Percentiles rank a stretch among this genome's conserved stretches.
Conservation (phyloP, 1,284 basidiomycete genomes). For the Apiotrichum laibachii region DNA sequence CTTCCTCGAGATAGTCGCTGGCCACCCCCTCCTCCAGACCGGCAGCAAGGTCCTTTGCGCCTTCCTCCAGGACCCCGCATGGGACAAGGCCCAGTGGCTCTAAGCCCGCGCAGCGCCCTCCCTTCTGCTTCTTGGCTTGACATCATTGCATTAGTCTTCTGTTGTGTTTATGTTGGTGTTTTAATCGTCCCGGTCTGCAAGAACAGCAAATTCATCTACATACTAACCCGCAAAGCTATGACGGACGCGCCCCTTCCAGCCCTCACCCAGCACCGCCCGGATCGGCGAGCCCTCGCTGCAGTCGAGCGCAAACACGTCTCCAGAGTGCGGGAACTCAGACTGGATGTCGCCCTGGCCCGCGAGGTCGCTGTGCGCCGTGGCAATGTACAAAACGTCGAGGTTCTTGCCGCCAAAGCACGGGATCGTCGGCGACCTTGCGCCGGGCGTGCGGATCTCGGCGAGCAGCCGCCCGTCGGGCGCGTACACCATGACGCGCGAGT, state of each 20-base stretch:
- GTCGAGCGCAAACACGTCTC: constrained; percentile 39
- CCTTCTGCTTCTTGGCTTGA: constrained; percentile 6
- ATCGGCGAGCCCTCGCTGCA: constrained; percentile 29
- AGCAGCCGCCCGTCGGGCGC: constrained; percentile 39
- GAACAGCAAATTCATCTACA: background rate
- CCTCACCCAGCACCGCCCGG: constrained; percentile 25
- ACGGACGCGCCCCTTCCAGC: constrained; percentile 35
- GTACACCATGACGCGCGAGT: constrained; percentile 42
- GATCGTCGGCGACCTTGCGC: constrained; percentile 40
- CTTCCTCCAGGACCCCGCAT: constrained; percentile 69
- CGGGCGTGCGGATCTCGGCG: constrained; percentile 28
- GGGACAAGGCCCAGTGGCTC: constrained; percentile 49
- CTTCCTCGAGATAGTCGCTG: constrained; percentile 93
- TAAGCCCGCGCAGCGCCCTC: constrained; percentile 15
- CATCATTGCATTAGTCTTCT: constrained; percentile 11
- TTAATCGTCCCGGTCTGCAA: background rate
- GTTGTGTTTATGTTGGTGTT: constrained; percentile 7
- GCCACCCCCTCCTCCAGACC: constrained; percentile 94
- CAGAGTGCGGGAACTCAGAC: constrained; percentile 29
- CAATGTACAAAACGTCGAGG: constrained; percentile 42
- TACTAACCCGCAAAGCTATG: constrained; percentile 11
- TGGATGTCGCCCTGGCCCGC: constrained; percentile 32
- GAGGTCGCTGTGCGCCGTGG: constrained; percentile 33
- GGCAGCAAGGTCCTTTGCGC: constrained; percentile 96
- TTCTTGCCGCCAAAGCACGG: constrained; percentile 46